Evolutionary conservation across 352 stramenopile species (phyloP).

Genomic region (Globisporangium camurandrum): DNA sequence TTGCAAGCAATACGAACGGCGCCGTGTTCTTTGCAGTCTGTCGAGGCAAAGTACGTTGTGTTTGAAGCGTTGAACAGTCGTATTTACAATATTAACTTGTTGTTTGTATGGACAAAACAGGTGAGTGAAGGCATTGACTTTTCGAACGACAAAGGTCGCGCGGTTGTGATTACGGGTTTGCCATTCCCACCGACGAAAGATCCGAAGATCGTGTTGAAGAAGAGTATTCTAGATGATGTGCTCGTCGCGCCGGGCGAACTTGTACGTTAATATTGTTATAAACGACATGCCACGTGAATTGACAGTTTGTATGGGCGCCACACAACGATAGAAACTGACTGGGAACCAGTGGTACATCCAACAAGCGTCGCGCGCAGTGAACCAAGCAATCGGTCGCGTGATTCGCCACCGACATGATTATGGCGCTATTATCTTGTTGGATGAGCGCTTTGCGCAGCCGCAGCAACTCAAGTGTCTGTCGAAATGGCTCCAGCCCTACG

Average conservation of each 20-base stretch:
- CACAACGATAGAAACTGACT: slow-evolving; percentile 61
- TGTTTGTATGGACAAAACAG: slow-evolving; percentile 15
- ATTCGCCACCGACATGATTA: slow-evolving; percentile 98
- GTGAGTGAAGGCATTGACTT: slow-evolving; percentile 99
- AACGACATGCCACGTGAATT: not conserved
- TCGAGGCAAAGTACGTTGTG: slow-evolving; percentile 86
- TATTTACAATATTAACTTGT: not conserved
- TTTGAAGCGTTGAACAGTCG: too few species aligned
- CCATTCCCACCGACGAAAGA: slow-evolving; percentile 97
- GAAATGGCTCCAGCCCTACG: slow-evolving; percentile 92
- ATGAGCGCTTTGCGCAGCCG: slow-evolving; percentile 92
- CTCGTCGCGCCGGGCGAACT: slow-evolving; percentile 49
- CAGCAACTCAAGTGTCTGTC: slow-evolving; percentile 90
- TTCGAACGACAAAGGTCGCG: slow-evolving; percentile 94
- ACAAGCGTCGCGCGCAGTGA: slow-evolving; percentile 96
- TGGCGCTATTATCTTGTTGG: slow-evolving; percentile 95
- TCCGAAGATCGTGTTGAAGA: slow-evolving; percentile 97
- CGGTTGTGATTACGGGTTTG: slow-evolving; percentile 98
- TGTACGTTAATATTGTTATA: slow-evolving; percentile 22
- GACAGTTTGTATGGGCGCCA: not conserved
- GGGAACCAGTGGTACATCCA: slow-evolving; percentile 99
- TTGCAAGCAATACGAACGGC: slow-evolving; percentile 68
- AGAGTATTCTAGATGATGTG: slow-evolving; percentile 91
- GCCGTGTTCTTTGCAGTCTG: slow-evolving; percentile 98
- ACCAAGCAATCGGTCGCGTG: slow-evolving; percentile 98